A percentile compares a stretch with the other conserved stretches of the same genome.
phyloP scores from a whole-genome alignment of 2,329 filamentous ascomycete species.

The Sclerotinia spermophila region DNA sequence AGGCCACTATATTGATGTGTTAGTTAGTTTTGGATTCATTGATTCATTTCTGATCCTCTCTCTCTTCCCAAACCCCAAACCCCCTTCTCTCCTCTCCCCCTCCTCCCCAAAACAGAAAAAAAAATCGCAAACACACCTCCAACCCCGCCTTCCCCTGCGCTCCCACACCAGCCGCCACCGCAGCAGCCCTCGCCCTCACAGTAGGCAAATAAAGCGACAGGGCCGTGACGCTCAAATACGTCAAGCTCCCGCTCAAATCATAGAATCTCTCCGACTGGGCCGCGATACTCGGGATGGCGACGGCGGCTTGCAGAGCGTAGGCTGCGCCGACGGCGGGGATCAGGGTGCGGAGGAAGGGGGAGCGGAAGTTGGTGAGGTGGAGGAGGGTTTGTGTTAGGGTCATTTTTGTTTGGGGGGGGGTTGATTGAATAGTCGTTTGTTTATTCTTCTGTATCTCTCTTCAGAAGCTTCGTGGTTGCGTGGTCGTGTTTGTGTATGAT shows the following conservation, averaged over 20 bases:
- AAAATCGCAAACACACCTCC: neutral
- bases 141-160: neutral
- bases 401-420: conserved; percentile 22
- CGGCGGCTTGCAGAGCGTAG: conserved; percentile 59
- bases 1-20: conserved; percentile 35
- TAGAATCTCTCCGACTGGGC: conserved; percentile 63
- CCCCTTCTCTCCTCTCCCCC: too few species aligned
- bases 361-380: conserved; percentile 57
- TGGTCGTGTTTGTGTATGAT: too few species aligned
- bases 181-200: neutral
- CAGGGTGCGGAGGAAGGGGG: conserved; percentile 58
- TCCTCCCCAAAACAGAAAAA: neutral
- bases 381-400: conserved; percentile 48
- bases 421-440: too few species aligned
- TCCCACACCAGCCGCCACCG: neutral
- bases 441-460: too few species aligned
- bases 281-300: conserved; percentile 59
- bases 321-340: conserved; percentile 60
- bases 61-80: neutral
- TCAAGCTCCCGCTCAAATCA: conserved; percentile 45
- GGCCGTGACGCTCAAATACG: neutral
- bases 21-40: neutral
- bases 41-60: neutral
- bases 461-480: too few species aligned
- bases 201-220: neutral